Base-by-base conservation (phyloP, 768 basidiomycete species). In the Leccinum uliginosum region DNA sequence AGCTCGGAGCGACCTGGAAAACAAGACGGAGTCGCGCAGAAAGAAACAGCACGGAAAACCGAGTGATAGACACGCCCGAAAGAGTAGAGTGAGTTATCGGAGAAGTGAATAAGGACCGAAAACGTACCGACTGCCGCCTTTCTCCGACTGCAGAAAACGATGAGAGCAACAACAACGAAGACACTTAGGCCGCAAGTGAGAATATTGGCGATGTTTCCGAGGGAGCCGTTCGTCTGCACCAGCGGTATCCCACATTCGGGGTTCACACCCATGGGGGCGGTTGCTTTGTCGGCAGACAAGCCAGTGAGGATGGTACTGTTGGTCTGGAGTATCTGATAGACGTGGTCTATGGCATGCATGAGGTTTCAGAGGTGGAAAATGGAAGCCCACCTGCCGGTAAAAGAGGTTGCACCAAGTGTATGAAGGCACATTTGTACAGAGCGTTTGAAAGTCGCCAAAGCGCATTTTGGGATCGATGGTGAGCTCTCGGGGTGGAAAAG, bases 381-480 rank as follows among this genome's bases (percentile, higher is more conserved):
- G 26, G 64, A 19, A 51, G 66, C 75, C 62, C 21, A 93, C 86
- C 78, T 96, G 93, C 58, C 83, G 82, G 75, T 93, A 93, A 76
- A 96, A 95, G 63, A 97, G 85, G 69, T 97, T 97, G 75, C 95
- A 98, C 84, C 91, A 90, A 0, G 94, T 83, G 67, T 96, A 89
- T 47, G 87, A 89, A 2, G 91, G 91, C 9, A 82, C 81, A 44
- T 81, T 72, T 43, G 76, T 74, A 71, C 92, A 93, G 51, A 89
- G 75, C 19, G 82, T 74, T 66, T 77, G 69, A 71, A 90, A 92
- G 66, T 90, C 86, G 57, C 89, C 89, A 69, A 92, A 91, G 61
- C 74, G 75, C 86, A 83, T 80, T 63, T 63, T 50, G 56, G 32
- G 34, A 38, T 9, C 34, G 27, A 52, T 6, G 53, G 40, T 21